Evolutionary conservation across 306 rosid genomes (phyloP), one percentile per base, ranked within the genome.

Genomic region (Lotus japonicus): DNA sequence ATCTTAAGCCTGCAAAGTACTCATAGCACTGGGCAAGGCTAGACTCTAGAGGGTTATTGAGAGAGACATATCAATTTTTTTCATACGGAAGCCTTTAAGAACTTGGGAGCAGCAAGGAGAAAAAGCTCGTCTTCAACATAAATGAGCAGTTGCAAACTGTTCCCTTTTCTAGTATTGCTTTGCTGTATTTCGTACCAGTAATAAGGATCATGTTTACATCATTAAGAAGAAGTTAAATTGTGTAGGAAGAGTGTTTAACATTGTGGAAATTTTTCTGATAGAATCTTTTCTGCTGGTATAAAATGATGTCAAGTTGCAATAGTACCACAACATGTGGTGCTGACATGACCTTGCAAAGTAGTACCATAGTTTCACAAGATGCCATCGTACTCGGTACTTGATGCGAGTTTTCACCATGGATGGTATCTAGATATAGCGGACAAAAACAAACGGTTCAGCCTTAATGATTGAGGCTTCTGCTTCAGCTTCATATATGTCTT

Each of bases 381-480:
- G 81, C 79, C 79, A 61, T 76, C 39, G 81, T 76, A 81, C 81
- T 28, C 35, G 19, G 81, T 76, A 76, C 84, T 60, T 67, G 84
- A 76, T 76, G 69, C 74, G 49, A 71, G 76, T 55, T 81, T 81
- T 76, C 84, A 76, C 84, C 75, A 67, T 71, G 71, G 67, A 76
- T 16, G 64, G 73, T 76, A 76, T 59, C 79, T 54, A 45, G 68
- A 53, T 81, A 76, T 76, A 65, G 69, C n/a, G 67, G 79, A 72
- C 76, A 76, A 76, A 60, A 61, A 44, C 69, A 76, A 50, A 69
- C 58, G 58, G 35, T 53, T 76, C 76, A 46, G 58, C 55, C 63
- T 63, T 74, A 61, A 79, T 59, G 16, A 73, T 62, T 68, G 35
- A 73, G 39, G 31, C 31, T 26, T 21, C 26, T 1, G 31, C 45